Base-by-base conservation (phyloP, 805 yeast genomes). In the Saccharomycopsis sp. region DNA sequence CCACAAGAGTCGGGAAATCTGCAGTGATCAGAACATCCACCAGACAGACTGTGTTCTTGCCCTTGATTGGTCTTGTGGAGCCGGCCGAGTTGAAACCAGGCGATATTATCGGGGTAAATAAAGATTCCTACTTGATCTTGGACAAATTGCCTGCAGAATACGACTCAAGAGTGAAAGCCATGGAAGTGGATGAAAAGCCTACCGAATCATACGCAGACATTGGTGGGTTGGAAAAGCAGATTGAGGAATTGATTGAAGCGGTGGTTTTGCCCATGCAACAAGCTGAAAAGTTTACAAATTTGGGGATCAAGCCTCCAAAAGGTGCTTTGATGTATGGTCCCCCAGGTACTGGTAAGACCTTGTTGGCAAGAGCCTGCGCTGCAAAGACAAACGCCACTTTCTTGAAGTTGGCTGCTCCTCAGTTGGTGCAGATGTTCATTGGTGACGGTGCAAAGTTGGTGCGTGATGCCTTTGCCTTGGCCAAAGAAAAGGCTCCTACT, bases 121-220 rank as follows among this genome's bases (percentile, higher is more conserved):
- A 92, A 64, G 99, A 92, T 59, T 84, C 96, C 5, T 92, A 88
- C 58, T 71, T 92, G 51, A 82, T 92, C 40, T 70, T 92, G 53
- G 98, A 92, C 63, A 87, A 94, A 5, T 69, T 92, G 50, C 98
- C 98, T 8, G 87, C 96, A 2, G 98, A 92, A 63, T 92, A 92
- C 58, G 99, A 92, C 61, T 82, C 94, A 41, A 75, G 98, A 54
- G 99, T 92, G 39, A 92, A 92, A 65, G 97, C 97, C 9, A 85
- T 92, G 99, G 98, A 92, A 62, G 98, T 92, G 38, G 99, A 92
- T 59, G 98, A 92, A 64, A 88, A 89, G 58, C 99, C 99, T 45
- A 82, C 95, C 1, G 98, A 92, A 61, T 86, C 95, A 8, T 92
- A 92, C 58, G 79, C 94, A 1, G 98, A 92, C 60, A 94, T 92